Conservation (phyloP, 2,329 filamentous ascomycete species). For the Fusarium stilboides region DNA sequence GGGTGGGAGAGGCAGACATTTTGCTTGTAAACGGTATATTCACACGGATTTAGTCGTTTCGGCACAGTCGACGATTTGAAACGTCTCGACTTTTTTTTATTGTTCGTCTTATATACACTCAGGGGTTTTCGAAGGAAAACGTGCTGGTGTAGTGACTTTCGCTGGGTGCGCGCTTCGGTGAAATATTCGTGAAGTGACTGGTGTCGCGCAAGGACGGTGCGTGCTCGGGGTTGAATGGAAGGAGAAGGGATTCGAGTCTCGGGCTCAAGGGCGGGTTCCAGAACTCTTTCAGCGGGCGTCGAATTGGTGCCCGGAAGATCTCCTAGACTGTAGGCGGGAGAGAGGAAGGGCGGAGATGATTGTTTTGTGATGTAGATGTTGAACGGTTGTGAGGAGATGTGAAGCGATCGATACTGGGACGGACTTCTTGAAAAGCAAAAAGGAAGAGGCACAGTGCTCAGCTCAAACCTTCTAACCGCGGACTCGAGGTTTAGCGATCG, state of each 20-base stretch:
- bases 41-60: slow-evolving; percentile 45
- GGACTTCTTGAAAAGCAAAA: slow-evolving; percentile 56
- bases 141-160: slow-evolving; percentile 82
- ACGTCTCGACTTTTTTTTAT: slow-evolving; percentile 52
- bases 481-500: slow-evolving; percentile 46
- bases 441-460: slow-evolving; percentile 57
- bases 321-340: slow-evolving; percentile 51
- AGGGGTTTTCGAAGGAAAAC: slow-evolving; percentile 90
- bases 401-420: slow-evolving; percentile 58
- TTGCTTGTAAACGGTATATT: slow-evolving; percentile 50
- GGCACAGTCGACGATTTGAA: slow-evolving; percentile 50
- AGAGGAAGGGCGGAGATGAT: slow-evolving; percentile 55
- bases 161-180: slow-evolving; percentile 60
- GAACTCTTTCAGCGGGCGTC: slow-evolving; percentile 52
- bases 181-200: slow-evolving; percentile 59
- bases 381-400: slow-evolving; percentile 54
- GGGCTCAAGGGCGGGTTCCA: slow-evolving; percentile 51
- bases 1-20: slow-evolving; percentile 81
- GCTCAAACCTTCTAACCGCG: slow-evolving; percentile 56
- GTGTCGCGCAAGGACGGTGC: slow-evolving; percentile 55
- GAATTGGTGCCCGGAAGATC: slow-evolving; percentile 48
- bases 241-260: slow-evolving; percentile 52
- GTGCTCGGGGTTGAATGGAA: slow-evolving; percentile 51
- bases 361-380: slow-evolving; percentile 51
- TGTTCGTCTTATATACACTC: slow-evolving; percentile 82